Base-by-base conservation (phyloP, 2,329 filamentous ascomycete genomes). In the Hortaea sp. region DNA sequence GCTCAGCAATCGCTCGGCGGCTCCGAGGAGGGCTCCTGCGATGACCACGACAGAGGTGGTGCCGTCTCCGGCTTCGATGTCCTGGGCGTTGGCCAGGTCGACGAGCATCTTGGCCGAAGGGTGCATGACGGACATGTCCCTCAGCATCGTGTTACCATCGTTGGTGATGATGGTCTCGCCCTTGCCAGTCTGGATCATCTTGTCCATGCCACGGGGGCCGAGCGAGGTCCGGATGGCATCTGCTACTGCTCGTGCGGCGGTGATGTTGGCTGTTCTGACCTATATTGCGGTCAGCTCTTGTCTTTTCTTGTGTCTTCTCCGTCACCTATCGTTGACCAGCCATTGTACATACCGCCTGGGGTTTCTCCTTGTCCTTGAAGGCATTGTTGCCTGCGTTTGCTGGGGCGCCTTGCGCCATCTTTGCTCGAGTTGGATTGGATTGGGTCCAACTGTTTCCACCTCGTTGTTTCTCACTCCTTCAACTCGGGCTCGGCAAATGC, bases 61-160 rank as follows among this genome's bases (percentile, higher is more conserved):
- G 61, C 92, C 94, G 67, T 98, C 92, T 71, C 92, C 92, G 53
- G 92, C 92, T 69, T 98, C 92, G 51, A 98, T 88, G 73, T 98
- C 92, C 69, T 98, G 92, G 55, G 92, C 92, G 57, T 92, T 87
- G 61, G 90, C 94, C 52, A 98, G 79, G 68, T 98, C 89, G 62
- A 98, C 92, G 57, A 98, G 77, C 92, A 98, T 98, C 74, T 95
- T 95, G 43, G 92, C 92, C 42, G 94, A 94, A n/a, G 92, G 92
- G 66, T 98, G 92, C 84, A 98, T 88, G 57, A 98, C 92, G 55
- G 87, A 85, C 92, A 98, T 97, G 75, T 90, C 90, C 73, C 86
- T 94, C 64, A 98, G 74, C 90, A 98, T 98, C 48, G 92, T 98
- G 74, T 94, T 94, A 67, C 92, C 92, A 71, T 98, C 92, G 75